A percentile compares a stretch with the other conserved stretches of the same genome.
Evolutionary conservation across 2,329 filamentous ascomycete genomes (phyloP).

Genomic region (Aaosphaeria arxii): DNA sequence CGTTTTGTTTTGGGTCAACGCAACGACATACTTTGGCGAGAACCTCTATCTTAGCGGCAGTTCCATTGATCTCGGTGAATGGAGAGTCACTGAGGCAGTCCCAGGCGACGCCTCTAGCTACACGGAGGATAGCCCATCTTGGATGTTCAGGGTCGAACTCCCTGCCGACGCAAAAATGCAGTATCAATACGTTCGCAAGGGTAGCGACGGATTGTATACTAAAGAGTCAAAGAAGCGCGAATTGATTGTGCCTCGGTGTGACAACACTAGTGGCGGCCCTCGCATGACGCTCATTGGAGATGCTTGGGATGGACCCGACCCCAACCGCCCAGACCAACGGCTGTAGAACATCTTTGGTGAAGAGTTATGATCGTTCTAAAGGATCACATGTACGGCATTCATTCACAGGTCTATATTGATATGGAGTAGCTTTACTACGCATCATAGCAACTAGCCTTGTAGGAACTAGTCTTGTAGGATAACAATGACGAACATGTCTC

Average conservation of each 20-base stretch:
- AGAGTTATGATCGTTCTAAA: too few species aligned
- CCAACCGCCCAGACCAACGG: background rate
- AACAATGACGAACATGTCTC: too few species aligned
- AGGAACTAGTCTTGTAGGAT: too few species aligned
- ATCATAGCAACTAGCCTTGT: too few species aligned
- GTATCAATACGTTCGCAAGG: conserved; percentile 42
- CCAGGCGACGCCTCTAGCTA: conserved; percentile 40
- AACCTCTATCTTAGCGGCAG: conserved; percentile 44
- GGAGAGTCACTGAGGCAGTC: conserved; percentile 35
- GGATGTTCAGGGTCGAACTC: conserved; percentile 39
- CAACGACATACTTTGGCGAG: conserved; percentile 47
- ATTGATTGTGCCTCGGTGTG: conserved; percentile 31
- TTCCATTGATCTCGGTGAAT: conserved; percentile 39
- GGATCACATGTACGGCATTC: too few species aligned
- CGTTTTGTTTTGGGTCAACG: conserved; percentile 45
- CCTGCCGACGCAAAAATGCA: conserved; percentile 32
- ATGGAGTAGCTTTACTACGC: too few species aligned
- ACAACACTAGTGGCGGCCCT: conserved; percentile 23
- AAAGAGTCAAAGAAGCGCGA: conserved; percentile 43
- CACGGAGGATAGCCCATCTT: conserved; percentile 39
- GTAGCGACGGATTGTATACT: conserved; percentile 43
- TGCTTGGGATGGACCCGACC: conserved; percentile 29
- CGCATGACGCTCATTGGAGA: conserved; percentile 33
- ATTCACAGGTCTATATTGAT: too few species aligned
- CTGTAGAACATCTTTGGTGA: too few species aligned